Evolutionary conservation across 768 basidiomycete genomes (phyloP), one percentile per base, ranked within the genome.

Genomic region (Pulveroboletus sp.): DNA sequence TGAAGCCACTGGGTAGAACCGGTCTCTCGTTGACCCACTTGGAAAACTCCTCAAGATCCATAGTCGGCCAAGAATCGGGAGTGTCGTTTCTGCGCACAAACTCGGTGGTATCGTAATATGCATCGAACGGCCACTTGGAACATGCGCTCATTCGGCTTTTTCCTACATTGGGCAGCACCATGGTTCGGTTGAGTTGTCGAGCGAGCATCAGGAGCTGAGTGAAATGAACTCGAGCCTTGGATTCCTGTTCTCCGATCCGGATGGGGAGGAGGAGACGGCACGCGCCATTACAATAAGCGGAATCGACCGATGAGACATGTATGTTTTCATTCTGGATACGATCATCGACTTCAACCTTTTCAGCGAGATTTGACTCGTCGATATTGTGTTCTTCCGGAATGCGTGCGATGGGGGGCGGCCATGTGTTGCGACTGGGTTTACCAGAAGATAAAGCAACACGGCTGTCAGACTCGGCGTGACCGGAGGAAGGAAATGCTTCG

Each of bases 161-260:
- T 7, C 77, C 77, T 5, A 83, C 80, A 49, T 80, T 79, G 3
- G 83, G 83, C 5, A 85, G 70, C 23, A 85, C 79, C 31, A 84
- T 69, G 4, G 76, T 84, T 6, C 82, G 74, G 54, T 78, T 74
- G 24, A 83, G 71, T 6, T 55, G 60, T 42, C 62, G 60, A 0
- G 82, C 77, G n/a, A 84, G 75, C 4, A 66, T 63, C 1, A 72
- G 55, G 48, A 84, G 64, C 53, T 84, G 78, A 24, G 68, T 57
- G n/a, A 85, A 62, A 62, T 84, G 82, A 8, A 74, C 59, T 17
- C 78, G 73, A 1, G 79, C 78, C 52, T 80, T 80, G 25, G 80
- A 79, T 55, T 82, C 81, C 52, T 81, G 80, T 63, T 82, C 83
- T 16, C 70, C 69, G 23, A 82, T 67, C 5, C 74, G 72, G 11